Percentiles rank a stretch among this genome's conserved stretches.
Conservation (phyloP, 176 grass and related monocot species). For the Aegilops sharonensis region DNA sequence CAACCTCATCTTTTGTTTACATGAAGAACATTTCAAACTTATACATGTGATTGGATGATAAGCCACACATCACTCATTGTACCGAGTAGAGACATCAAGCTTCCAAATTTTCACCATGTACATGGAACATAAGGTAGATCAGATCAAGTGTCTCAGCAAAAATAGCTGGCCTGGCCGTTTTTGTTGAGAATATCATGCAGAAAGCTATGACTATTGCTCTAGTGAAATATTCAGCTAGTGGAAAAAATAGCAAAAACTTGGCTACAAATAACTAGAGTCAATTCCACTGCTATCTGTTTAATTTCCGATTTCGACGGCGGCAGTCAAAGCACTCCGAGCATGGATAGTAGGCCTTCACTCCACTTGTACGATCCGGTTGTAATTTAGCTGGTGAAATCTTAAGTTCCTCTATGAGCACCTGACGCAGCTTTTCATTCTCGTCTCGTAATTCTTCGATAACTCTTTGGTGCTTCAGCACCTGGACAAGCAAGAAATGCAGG, state of each 20-base stretch:
- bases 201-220: not conserved
- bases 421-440: constrained; percentile 71
- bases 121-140: not conserved
- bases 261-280: not conserved
- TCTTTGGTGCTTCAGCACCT: constrained; percentile 85
- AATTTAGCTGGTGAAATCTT: constrained; percentile 68
- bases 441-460: constrained; percentile 67
- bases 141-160: not conserved
- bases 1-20: not conserved
- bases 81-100: not conserved
- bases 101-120: not conserved
- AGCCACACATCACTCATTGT: not conserved
- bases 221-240: not conserved
- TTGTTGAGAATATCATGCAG: not conserved
- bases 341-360: constrained; percentile 49
- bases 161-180: not conserved
- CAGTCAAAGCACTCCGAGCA: constrained; percentile 96
- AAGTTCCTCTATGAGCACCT: constrained; percentile 74
- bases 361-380: constrained; percentile 21
- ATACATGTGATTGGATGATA: not conserved
- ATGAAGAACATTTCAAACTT: not conserved
- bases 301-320: constrained; percentile 58
- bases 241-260: constrained; percentile 20
- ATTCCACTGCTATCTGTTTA: constrained; percentile 44
- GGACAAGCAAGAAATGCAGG: constrained; percentile 17